Evolutionary conservation across 208 protist genomes (phyloP), one percentile per base, ranked within the genome.

Genomic region (Trypanosoma brucei): DNA sequence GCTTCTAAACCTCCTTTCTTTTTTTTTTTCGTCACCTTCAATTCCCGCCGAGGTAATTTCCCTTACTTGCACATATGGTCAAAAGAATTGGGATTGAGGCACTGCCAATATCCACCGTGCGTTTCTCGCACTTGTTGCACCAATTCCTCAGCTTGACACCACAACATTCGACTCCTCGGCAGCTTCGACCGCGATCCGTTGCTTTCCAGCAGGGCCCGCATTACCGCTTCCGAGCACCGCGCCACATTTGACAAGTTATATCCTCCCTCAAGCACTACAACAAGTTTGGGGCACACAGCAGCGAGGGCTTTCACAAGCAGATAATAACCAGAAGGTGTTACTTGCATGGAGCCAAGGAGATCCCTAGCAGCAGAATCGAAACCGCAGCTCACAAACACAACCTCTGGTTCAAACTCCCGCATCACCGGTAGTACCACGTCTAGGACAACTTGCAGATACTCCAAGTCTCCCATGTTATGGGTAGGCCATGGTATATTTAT

Each of bases 311-410:
- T 71, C 6, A 86, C 94, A 76, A 97, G 94, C 31, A 82, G 9
- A 60, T 83, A 87, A 72, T 84, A 96, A 9, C 90, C 90, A 9
- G 79, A 84, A 2, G 86, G 66, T 33, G 85, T 80, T 11, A 97
- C 33, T 4, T 65, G 55, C 91, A 96, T 96, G 30, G 76, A 83
- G 8, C 96, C 97, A 1, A 98, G 76, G n/a, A 95, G 69, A 71
- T 98, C 96, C 1, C 93, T 95, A n/a, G 73, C 60, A 6, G 88
- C 94, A 33, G 92, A 92, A 74, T 99, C 97, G 62, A 98, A 98
- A n/a, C 97, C 97, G 36, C 83, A 92, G 64, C 91, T 94, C 37
- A 99, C 70, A 58, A 99, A 69, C 13, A 98, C 83, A 38, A 98
- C 34, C 50, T 97, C 84, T 0, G 97, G 96, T 3, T 49, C n/a